Conservation (phyloP, 2,329 filamentous ascomycete species). For the Stemphylium lycopersici region DNA sequence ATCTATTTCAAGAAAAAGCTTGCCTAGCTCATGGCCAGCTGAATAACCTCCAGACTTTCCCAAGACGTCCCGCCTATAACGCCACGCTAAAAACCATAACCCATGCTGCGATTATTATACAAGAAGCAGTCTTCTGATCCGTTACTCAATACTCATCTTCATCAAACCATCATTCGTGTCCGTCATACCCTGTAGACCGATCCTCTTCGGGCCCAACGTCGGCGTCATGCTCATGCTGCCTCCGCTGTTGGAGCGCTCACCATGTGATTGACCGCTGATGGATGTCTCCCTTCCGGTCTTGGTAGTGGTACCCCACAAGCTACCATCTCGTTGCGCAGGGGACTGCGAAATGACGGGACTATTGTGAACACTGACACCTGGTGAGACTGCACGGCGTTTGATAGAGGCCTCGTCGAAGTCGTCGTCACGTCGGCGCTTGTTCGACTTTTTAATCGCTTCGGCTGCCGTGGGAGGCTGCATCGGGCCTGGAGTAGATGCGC, state of each 20-base stretch:
- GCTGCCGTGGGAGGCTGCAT: constrained; percentile 47
- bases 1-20: constrained; percentile 18
- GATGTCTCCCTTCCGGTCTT: constrained; percentile 64
- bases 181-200: constrained; percentile 81
- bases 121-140: neutral
- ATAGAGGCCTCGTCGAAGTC: constrained; percentile 88
- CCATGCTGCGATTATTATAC: neutral
- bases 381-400: constrained; percentile 89
- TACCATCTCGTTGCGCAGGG: constrained; percentile 73
- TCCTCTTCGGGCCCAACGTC: constrained; percentile 53
- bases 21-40: neutral
- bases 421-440: constrained; percentile 85
- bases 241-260: constrained; percentile 55
- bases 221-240: constrained; percentile 56
- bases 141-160: constrained; percentile 92
- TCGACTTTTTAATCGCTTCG: constrained; percentile 51
- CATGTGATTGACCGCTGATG: constrained; percentile 58
- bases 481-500: constrained; percentile 47
- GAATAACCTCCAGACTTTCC: neutral
- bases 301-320: constrained; percentile 74
- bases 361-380: constrained; percentile 88
- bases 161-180: constrained; percentile 95
- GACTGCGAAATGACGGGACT: constrained; percentile 84
- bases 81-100: constrained; percentile 32
- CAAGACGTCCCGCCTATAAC: constrained; percentile 18